Evolutionary conservation across 805 yeast species (phyloP).

Genomic region (Barnettozyma pratensis): DNA sequence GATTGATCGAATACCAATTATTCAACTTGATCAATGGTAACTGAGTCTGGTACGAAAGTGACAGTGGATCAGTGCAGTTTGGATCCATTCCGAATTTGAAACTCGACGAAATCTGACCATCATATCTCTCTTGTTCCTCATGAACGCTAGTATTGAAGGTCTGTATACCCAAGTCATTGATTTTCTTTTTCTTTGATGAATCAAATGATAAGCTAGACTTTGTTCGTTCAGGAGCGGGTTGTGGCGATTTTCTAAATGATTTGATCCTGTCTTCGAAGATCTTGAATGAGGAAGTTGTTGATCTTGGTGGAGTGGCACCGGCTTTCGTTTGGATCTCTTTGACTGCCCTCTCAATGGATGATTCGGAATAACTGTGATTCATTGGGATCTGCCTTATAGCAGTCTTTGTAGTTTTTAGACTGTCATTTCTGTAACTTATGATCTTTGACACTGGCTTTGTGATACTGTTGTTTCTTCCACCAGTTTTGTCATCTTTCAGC

Average conservation of each 20-base stretch:
- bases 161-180: neutral
- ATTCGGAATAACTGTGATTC: neutral
- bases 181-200: neutral
- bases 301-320: neutral
- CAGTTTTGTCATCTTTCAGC: neutral
- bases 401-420: neutral
- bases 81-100: slow-evolving; percentile 6
- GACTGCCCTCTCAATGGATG: neutral
- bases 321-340: neutral
- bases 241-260: neutral
- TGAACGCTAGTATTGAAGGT: neutral
- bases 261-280: slow-evolving; percentile 2
- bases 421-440: neutral
- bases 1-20: slow-evolving; percentile 20
- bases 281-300: neutral
- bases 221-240: neutral
- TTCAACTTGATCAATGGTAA: slow-evolving; percentile 17
- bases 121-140: neutral
- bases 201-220: neutral
- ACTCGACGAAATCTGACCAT: neutral
- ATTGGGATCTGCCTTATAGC: neutral
- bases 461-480: neutral
- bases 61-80: neutral
- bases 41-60: slow-evolving; percentile 10
- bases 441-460: neutral